Base-by-base conservation (phyloP, 108 stramenopile species). In the Skeletonema potamos region DNA sequence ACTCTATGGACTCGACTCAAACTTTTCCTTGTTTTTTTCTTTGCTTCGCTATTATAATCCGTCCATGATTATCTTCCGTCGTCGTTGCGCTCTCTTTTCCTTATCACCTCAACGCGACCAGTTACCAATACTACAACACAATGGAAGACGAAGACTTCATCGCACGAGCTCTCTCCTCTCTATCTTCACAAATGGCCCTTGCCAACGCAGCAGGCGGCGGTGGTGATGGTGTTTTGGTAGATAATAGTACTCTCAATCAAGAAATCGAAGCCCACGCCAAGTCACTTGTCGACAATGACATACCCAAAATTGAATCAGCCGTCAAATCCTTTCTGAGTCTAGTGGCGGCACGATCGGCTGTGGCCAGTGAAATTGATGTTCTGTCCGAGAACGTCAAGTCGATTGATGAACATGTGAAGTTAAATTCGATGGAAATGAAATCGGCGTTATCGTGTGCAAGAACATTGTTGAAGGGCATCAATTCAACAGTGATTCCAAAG, bases 261-360 rank as follows among this genome's bases (percentile, higher is more conserved):
- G 2, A 2, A 6, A 30, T 54, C 15, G 51, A 71, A 71, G 37
- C 56, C 1, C 65, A 58, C 46, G 76, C 76, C 37, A 44, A 66
- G 69, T 70, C 58, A 17, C 64, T 77, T 24, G 58, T 77, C 22
- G 76, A 77, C 34, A 37, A 66, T n/a, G 76, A 77, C 24, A 8
- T 36, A 17, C 76, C 76, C 12, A 77, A 77, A 54, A 77, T 77
- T 33, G 76, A 77, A 58, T 36, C 62, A 28, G 76, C 76, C 2
- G 57, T 77, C 30, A 70, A 70, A 58, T 64, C 57, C 15, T 77
- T 65, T 68, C 34, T 77, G 27, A 65, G 64, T 44, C 46, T 77
- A 28, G 69, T 77, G 1, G 76, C 69, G 41, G 76, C 76, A 24
- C 68, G 76, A 9, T 77, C 76, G 8, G 30, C 51, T 6, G 62